Evolutionary conservation across 805 yeast species (phyloP).

Genomic region (Saturnispora sekii): DNA sequence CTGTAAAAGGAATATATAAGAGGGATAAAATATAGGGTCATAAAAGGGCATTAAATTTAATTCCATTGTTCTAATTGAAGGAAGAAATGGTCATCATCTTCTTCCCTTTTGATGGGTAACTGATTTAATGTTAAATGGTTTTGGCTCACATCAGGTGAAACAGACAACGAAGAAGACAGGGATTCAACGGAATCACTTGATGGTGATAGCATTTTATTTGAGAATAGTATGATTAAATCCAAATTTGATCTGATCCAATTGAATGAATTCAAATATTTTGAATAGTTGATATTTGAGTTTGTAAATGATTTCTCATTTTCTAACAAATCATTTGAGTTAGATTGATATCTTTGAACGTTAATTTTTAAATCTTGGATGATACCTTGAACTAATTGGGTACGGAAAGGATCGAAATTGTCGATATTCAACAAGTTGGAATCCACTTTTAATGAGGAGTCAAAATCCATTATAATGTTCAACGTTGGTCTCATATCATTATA

Average conservation of each 20-base stretch:
- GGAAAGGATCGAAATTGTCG: conserved; percentile 6
- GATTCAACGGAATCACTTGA: background rate
- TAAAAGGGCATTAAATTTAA: too few relatives aligned
- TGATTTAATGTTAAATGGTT: background rate
- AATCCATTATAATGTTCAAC: conserved; percentile 11
- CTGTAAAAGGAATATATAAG: too few relatives aligned
- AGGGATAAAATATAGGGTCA: too few relatives aligned
- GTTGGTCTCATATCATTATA: conserved; percentile 13
- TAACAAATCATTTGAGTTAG: background rate
- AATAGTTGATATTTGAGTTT: background rate
- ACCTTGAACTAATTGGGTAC: conserved; percentile 7
- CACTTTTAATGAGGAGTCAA: conserved; percentile 9
- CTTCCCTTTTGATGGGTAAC: too few relatives aligned
- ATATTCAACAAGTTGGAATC: conserved; percentile 2
- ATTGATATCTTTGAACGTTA: conserved; percentile 3
- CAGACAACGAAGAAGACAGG: background rate
- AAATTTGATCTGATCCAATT: conserved; percentile 8
- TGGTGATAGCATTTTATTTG: conserved; percentile 3
- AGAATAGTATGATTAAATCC: conserved; percentile 7
- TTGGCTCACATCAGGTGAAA: conserved; percentile 3
- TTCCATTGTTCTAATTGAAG: too few relatives aligned
- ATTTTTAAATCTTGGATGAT: conserved; percentile 8
- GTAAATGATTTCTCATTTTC: background rate
- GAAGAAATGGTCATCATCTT: too few relatives aligned
- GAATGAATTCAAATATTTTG: background rate